Evolutionary conservation across 2,329 filamentous ascomycete genomes (phyloP), one percentile per base, ranked within the genome.

Genomic region (Phialophora tarda): DNA sequence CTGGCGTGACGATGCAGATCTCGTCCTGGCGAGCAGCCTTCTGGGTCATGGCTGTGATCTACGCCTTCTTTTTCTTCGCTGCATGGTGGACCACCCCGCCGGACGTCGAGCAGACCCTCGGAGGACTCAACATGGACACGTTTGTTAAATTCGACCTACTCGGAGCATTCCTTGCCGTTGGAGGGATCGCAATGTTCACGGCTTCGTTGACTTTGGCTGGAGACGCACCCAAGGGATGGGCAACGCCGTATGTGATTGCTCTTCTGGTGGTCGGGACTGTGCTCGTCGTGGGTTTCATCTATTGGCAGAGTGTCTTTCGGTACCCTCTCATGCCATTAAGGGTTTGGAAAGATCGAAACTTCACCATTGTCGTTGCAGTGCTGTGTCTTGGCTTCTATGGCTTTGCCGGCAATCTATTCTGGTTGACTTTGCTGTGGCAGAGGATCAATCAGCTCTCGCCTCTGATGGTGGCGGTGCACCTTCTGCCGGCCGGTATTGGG

Each of bases 341-440:
- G 11, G 70, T 73, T 17, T 87, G 84, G 83, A 81, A 79, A 60
- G 88, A 91, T 70, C 79, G 82, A 4, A 88, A 89, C 70, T 91
- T 91, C 74, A 85, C 85, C 2, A 76, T 91, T 82, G 81, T 88
- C 28, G 84, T 90, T 48, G 72, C 78, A 5, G 83, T 85, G 4
- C 78, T 88, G 28, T 81, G 85, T 8, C 78, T 89, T 1, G 88
- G 88, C 5, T 88, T 86, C 72, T 85, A 89, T 77, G 83, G 84
- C 4, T 91, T 91, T 71, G 81, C 84, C 1, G 81, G 85, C 4
- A 81, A 84, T 32, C 77, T 82, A 21, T 90, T 91, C 75, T 90
- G 87, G 84, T 77, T 89, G 1, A 82, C 88, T 0, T 82, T 90
- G 7, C 90, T 86, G 75, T 85, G 91, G 78, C 88, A 91, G 75